phyloP scores from a whole-genome alignment of 495 filamentous ascomycete genomes.

The Clohesyomyces aquaticus region DNA sequence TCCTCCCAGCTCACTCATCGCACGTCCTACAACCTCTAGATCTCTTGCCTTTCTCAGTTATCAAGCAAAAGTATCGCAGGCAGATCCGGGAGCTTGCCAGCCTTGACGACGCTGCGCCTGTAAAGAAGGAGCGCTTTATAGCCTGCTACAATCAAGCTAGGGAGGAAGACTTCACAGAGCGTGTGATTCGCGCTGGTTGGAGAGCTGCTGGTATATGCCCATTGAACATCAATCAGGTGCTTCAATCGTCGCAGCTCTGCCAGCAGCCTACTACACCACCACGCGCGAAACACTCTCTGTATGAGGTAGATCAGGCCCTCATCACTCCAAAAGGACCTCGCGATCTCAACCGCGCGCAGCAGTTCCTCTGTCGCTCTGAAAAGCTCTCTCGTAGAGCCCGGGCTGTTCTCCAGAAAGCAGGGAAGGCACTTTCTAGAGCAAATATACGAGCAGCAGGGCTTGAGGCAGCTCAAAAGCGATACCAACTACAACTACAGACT shows the following conservation, averaged over 20 bases:
- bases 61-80: not conserved
- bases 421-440: conserved; percentile 7
- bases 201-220: no score
- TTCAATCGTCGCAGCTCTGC: not conserved
- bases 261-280: not conserved
- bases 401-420: not conserved
- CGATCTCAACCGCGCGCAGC: not conserved
- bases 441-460: conserved; percentile 10
- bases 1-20: not conserved
- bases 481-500: not conserved
- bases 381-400: not conserved
- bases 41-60: not conserved
- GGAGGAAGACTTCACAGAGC: not conserved
- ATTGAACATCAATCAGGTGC: not conserved
- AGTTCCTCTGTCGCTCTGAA: not conserved
- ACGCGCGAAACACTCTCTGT: not conserved
- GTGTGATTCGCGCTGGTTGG: not conserved
- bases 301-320: not conserved
- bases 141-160: not conserved
- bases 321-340: not conserved
- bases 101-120: conserved; percentile 1
- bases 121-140: conserved; percentile 15
- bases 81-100: not conserved
- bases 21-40: not conserved
- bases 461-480: not conserved